Conservation (phyloP, 352 stramenopile genomes). For the Phytopythium aichiense region DNA sequence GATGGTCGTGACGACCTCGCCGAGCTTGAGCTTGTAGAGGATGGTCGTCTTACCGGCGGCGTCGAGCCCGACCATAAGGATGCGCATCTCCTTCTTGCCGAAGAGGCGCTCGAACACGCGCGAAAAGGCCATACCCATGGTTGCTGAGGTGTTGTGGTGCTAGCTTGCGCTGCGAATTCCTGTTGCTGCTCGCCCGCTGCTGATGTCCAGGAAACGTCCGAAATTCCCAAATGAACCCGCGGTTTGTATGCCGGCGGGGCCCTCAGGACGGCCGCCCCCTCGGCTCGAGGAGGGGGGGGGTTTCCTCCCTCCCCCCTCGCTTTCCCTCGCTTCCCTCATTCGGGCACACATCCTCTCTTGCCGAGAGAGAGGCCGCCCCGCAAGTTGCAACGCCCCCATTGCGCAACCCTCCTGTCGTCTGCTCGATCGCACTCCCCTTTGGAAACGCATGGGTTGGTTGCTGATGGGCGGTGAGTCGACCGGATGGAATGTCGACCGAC, state of each 20-base stretch:
- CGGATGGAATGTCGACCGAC: background rate
- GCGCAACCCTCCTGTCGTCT: conserved; percentile 4
- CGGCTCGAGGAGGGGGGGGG: background rate
- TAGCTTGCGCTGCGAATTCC: conserved; percentile 11
- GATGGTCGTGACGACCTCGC: conserved; percentile 97
- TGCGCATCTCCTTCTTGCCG: conserved; percentile 98
- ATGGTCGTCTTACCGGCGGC: conserved; percentile 99
- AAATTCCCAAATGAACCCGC: conserved; percentile 54
- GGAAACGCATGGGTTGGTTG: background rate
- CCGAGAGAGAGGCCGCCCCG: background rate
- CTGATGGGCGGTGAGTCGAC: background rate
- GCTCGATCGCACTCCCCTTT: conserved; percentile 1
- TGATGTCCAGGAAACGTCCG: conserved; percentile 15
- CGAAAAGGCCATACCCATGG: conserved; percentile 98
- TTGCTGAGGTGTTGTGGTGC: conserved; percentile 25
- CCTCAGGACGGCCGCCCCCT: background rate
- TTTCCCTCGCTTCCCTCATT: background rate
- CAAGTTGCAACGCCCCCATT: background rate
- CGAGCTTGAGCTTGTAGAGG: conserved; percentile 93
- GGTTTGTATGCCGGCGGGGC: conserved; percentile 8
- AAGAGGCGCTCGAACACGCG: conserved; percentile 98
- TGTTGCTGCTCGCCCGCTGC: conserved; percentile 16
- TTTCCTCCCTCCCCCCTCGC: background rate
- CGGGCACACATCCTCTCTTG: background rate
- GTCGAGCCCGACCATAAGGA: conserved; percentile 99